Evolutionary conservation across 208 protist genomes (phyloP).

Genomic region (Blastocrithidia nonstop): DNA sequence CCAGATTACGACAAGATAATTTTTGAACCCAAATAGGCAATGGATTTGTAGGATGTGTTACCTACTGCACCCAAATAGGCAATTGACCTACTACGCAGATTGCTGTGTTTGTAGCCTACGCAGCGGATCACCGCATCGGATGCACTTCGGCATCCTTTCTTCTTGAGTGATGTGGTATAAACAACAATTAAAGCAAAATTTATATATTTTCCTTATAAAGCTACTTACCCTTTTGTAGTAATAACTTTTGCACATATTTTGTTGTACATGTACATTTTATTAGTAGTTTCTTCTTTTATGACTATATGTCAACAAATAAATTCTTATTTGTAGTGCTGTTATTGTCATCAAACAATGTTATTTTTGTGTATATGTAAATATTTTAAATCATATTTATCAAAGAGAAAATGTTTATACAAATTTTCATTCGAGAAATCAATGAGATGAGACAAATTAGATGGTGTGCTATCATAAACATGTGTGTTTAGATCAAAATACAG

Average conservation of each 20-base stretch:
- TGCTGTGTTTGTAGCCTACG: slow-evolving; percentile 46
- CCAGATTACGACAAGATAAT: slow-evolving; percentile 89
- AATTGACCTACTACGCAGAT: slow-evolving; percentile 24
- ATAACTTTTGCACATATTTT: no score
- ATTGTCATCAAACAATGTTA: no score
- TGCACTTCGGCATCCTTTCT: slow-evolving; percentile 52
- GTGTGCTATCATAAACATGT: no score
- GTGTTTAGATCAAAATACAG: no score
- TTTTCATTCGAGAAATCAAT: no score
- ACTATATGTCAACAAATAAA: no score
- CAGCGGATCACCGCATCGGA: slow-evolving; percentile 21
- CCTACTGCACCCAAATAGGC: slow-evolving; percentile 32
- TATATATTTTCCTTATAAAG: not conserved
- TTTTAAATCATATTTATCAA: no score
- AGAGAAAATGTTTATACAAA: no score
- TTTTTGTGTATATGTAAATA: no score
- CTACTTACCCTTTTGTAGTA: not conserved
- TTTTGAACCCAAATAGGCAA: slow-evolving; percentile 37
- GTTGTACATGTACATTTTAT: no score
- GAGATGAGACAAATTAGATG: no score
- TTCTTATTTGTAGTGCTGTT: no score
- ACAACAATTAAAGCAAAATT: not conserved
- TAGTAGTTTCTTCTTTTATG: not conserved
- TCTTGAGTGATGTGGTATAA: slow-evolving; percentile 4
- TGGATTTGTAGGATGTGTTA: slow-evolving; percentile 28